Evolutionary conservation across 2,329 filamentous ascomycete species (phyloP), one percentile per base, ranked within the genome.

Genomic region (Xylaria sp.): DNA sequence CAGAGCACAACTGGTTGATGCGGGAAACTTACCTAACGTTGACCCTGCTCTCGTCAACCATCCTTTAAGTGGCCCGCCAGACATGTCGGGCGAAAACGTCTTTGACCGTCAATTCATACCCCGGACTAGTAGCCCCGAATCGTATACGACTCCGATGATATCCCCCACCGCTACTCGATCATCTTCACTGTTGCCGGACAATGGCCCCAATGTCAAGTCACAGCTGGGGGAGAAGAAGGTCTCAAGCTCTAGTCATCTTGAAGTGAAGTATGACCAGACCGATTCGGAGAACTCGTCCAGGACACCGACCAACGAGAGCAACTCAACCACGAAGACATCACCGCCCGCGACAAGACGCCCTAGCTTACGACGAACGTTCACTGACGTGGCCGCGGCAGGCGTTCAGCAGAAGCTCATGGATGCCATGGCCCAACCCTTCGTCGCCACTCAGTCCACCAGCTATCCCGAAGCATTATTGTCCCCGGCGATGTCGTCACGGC

Each of bases 341-440:
- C 85, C 88, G 20, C 87, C 89, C 32, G 70, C 81, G 18, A 87
- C 88, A 64, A 84, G 89, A 70, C 89, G 90, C 63, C 86, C 89
- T 60, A 92, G 81, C 64, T 81, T 97, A 70, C 97, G 94, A 81
- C 89, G 95, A 75, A 97, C 95, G 20, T 91, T 92, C 81, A 98
- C 95, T 18, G 95, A 98, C 79, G 88, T 92, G 25, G 87, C 88
- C 60, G 87, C 92, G 20, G 85, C 92, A 32, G 89, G 89, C 20
- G 82, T 97, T 71, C 93, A 97, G 79, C 90, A 91, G 74, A 95
- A 91, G 80, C 88, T 97, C 53, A 88, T 95, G 74, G 94, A 98
- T 76, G 91, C 91, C 59, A 85, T 97, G 80, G 90, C 93, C 28
- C 91, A 94, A 78, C 94, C 95, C 18, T 97, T 93, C 77, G 82